Evolutionary conservation across 768 basidiomycete genomes (phyloP).

Genomic region (Pholiota conissans): DNA sequence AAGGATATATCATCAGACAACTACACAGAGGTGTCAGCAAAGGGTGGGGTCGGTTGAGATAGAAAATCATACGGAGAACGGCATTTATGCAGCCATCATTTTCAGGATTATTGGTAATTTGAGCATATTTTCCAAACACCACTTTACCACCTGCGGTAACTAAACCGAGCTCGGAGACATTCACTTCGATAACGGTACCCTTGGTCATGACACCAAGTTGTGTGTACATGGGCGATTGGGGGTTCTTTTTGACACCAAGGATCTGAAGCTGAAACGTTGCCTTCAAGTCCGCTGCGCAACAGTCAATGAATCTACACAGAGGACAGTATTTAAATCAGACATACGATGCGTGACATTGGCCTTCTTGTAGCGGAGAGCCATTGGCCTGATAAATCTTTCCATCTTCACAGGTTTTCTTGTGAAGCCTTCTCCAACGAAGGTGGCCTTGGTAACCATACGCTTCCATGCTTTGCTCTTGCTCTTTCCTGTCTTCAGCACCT

Average conservation of each 20-base stretch:
- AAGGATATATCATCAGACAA: slow-evolving; percentile 25
- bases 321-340: slow-evolving; percentile 20
- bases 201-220: slow-evolving; percentile 97
- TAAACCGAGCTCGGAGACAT: slow-evolving; percentile 97
- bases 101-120: slow-evolving; percentile 93
- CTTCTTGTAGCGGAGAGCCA: slow-evolving; percentile 97
- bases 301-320: slow-evolving; percentile 1
- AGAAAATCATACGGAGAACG: slow-evolving; percentile 72
- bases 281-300: slow-evolving; percentile 80
- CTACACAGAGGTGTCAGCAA: slow-evolving; percentile 16
- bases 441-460: slow-evolving; percentile 99
- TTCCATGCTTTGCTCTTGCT: slow-evolving; percentile 97
- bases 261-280: slow-evolving; percentile 99
- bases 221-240: slow-evolving; percentile 97
- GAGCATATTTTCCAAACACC: slow-evolving; percentile 91
- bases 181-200: slow-evolving; percentile 97
- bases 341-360: slow-evolving; percentile 98
- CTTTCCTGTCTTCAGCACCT: slow-evolving; percentile 97
- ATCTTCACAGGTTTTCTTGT: slow-evolving; percentile 99
- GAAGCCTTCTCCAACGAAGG: slow-evolving; percentile 97
- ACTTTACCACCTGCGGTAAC: slow-evolving; percentile 97
- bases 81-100: slow-evolving; percentile 97
- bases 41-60: neutral
- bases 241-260: slow-evolving; percentile 98
- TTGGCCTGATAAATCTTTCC: slow-evolving; percentile 96